These are phyloP conservation scores for Gynandropsis gynandra DNA, from an alignment of 345 rosid genomes.

Conservation along the genomic window DNA sequence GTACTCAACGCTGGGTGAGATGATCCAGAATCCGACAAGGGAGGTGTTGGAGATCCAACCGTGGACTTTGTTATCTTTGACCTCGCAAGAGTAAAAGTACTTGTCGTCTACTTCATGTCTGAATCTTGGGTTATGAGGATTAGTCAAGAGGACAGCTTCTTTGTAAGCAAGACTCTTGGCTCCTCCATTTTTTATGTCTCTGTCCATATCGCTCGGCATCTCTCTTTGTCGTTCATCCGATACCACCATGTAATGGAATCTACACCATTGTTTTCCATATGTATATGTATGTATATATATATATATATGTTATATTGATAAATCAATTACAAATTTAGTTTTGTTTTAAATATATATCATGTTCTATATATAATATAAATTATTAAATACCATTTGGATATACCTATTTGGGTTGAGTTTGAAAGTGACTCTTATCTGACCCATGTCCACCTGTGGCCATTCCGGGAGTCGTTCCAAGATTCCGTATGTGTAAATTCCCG, in stretches of 20 bases:
- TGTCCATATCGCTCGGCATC: slow-evolving; percentile 85
- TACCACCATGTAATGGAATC: slow-evolving; percentile 71
- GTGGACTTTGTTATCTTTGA: slow-evolving; percentile 57
- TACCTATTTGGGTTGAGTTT: slow-evolving; percentile 75
- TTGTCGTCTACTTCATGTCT: slow-evolving; percentile 90
- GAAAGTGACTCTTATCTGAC: slow-evolving; percentile 62
- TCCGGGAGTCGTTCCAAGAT: slow-evolving; percentile 59
- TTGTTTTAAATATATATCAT: not conserved
- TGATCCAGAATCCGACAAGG: slow-evolving; percentile 76
- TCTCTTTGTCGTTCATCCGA: slow-evolving; percentile 59
- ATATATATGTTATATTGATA: not conserved
- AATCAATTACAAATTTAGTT: not conserved
- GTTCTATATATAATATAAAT: no score
- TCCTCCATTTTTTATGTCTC: slow-evolving; percentile 41
- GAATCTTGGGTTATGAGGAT: slow-evolving; percentile 57
- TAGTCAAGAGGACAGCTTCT: slow-evolving; percentile 65
- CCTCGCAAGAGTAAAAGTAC: slow-evolving; percentile 61
- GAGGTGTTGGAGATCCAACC: slow-evolving; percentile 71
- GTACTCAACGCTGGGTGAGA: slow-evolving; percentile 66
- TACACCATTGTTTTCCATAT: slow-evolving; percentile 13
- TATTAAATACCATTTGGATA: not conserved
- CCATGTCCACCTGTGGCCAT: slow-evolving; percentile 73
- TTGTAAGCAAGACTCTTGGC: slow-evolving; percentile 41
- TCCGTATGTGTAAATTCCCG: slow-evolving; percentile 80
- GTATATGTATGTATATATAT: no score